Base-by-base conservation (phyloP, 2,329 filamentous ascomycete species). In the Pseudogymnoascus sp. region DNA sequence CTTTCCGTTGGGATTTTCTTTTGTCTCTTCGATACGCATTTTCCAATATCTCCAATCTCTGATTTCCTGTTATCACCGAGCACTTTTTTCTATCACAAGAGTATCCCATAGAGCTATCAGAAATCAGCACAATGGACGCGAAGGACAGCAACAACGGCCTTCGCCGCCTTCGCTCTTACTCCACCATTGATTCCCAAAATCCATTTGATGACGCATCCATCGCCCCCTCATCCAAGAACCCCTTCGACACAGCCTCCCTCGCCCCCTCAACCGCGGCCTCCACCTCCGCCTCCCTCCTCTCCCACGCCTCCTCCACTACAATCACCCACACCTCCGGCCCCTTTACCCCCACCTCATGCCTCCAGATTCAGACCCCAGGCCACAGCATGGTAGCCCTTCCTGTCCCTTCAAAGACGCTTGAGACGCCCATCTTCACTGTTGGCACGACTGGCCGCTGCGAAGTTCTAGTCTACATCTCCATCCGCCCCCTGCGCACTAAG, bases 311-410 rank as follows among this genome's bases (percentile, higher is more conserved):
- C 11, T 64, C 64, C n/a, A 64, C 45, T 11, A 54, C 60, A 12
- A 64, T 66, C 4, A 59, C 51, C 31, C 42, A 42, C 11, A 36
- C 63, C 18, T 61, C 65, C 11, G 64, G 26, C 16, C 10, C 62
- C 60, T 83, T 84, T 71, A 66, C 63, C 6, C 75, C 80, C 2
- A 79, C 78, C 1, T 72, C 73, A 21, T 74, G 76, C 10, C 75
- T 84, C 23, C 80, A 83, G 65, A 78, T 85, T 67, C 76, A 82
- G 66, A 75, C 79, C 0, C 66, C 66, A 5, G 83, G 83, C 18
- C 78, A 80, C 37, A 68, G 71, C 0, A 69, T 76, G 59, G 66
- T 81, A 59, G 75, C 77, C n/a, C 68, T 80, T 2, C 81, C 80
- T 1, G 36, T 74, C 0, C 73, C 77, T 0, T 71, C 73, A 0